These are phyloP conservation scores for Quercus dentata DNA, from an alignment of 306 rosid species.

Conservation along the genomic window DNA sequence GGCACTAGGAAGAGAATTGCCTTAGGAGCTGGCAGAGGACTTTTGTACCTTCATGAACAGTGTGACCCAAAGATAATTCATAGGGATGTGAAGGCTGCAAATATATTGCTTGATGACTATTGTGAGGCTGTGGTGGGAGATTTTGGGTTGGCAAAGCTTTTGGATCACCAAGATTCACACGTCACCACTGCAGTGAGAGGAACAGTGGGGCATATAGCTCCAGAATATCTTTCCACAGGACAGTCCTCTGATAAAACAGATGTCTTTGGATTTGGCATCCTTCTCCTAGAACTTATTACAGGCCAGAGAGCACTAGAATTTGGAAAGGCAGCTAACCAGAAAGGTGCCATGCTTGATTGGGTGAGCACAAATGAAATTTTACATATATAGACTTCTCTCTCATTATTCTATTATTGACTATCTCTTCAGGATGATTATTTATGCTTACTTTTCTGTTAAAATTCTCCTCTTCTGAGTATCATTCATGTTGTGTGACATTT, in stretches of 20 bases:
- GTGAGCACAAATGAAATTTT: slow-evolving; percentile 25
- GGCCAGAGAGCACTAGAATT: slow-evolving; percentile 87
- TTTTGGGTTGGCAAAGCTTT: slow-evolving; percentile 93
- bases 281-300: slow-evolving; percentile 85
- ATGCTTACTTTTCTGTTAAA: neutral
- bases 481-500: neutral
- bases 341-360: slow-evolving; percentile 98
- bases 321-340: slow-evolving; percentile 82
- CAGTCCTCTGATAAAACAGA: slow-evolving; percentile 97
- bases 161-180: slow-evolving; percentile 93
- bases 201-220: slow-evolving; percentile 94
- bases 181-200: slow-evolving; percentile 97
- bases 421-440: neutral
- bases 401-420: neutral
- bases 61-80: slow-evolving; percentile 97
- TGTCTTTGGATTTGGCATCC: slow-evolving; percentile 89
- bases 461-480: neutral
- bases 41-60: slow-evolving; percentile 87
- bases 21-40: slow-evolving; percentile 87
- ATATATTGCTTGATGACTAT: slow-evolving; percentile 85
- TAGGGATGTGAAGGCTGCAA: slow-evolving; percentile 95
- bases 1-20: slow-evolving; percentile 84
- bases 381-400: neutral
- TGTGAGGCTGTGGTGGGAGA: slow-evolving; percentile 98
- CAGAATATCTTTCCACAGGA: slow-evolving; percentile 93